phyloP scores from a whole-genome alignment of 331 rosid genomes.

The Spiraea crenata region DNA sequence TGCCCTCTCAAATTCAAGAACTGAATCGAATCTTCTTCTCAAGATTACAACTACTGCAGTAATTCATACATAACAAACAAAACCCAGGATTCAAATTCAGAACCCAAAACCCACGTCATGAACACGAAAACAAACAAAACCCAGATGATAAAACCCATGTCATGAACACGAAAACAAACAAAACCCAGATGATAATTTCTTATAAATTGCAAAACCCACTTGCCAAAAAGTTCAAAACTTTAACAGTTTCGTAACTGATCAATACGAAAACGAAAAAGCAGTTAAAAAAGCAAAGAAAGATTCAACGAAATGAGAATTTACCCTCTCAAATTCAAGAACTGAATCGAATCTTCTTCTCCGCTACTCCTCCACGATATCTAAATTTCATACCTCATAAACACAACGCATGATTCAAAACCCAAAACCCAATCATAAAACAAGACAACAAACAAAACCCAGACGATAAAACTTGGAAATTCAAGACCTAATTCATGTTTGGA shows the following conservation, averaged over 20 bases:
- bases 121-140: neutral
- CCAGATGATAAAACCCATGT: neutral
- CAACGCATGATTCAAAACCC: neutral
- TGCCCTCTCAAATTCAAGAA: no score
- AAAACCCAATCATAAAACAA: neutral
- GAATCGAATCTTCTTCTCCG: neutral
- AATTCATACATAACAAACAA: no score
- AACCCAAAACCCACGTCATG: no score
- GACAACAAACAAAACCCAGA: neutral
- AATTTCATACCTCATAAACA: constrained; percentile 11
- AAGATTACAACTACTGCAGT: no score
- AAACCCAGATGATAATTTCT: no score
- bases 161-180: no score
- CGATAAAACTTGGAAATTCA: neutral
- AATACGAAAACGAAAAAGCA: neutral
- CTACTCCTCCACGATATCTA: constrained; percentile 33
- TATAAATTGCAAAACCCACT: constrained; percentile 38
- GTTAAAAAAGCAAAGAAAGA: constrained; percentile 4
- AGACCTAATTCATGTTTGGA: neutral
- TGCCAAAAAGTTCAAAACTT: no score
- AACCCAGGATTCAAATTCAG: constrained; percentile 46
- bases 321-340: constrained; percentile 11
- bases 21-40: no score
- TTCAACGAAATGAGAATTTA: neutral
- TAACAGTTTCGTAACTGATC: no score